phyloP scores from a whole-genome alignment of 2,329 filamentous ascomycete species.

The Fusarium xylarioides region DNA sequence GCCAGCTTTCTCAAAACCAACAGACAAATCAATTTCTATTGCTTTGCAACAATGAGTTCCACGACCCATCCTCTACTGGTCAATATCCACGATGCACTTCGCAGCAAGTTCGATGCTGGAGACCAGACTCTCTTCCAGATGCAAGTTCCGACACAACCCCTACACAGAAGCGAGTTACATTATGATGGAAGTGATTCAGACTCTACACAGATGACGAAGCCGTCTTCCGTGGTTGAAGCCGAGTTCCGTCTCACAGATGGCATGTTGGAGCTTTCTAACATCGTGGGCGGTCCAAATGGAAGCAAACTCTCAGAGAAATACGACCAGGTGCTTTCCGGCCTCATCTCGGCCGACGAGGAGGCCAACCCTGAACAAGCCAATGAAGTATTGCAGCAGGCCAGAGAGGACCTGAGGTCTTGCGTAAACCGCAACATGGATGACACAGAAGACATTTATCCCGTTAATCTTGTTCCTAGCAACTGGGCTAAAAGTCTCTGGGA shows the following conservation, averaged over 20 bases:
- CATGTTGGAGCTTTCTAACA: accelerated
- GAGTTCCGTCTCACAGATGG: neutral
- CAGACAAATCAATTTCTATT: no score
- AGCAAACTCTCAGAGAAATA: neutral
- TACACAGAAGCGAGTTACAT: neutral
- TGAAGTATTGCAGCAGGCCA: neutral
- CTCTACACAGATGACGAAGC: neutral
- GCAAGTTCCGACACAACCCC: neutral
- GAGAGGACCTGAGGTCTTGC: neutral
- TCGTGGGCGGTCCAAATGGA: neutral
- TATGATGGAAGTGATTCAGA: neutral
- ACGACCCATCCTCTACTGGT: neutral
- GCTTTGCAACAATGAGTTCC: neutral
- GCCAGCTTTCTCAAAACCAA: no score
- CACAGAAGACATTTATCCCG: neutral
- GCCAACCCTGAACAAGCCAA: neutral
- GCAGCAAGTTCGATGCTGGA: accelerated
- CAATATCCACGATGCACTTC: neutral
- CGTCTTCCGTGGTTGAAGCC: accelerated
- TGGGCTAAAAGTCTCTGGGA: neutral
- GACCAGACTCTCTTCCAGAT: neutral
- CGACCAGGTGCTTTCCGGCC: neutral
- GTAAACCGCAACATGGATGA: neutral
- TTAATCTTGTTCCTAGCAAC: neutral
- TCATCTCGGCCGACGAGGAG: neutral